A percentile compares a stretch with the other conserved stretches of the same genome.
Evolutionary conservation across 495 filamentous ascomycete genomes (phyloP).

Genomic region (Poronia punctata): DNA sequence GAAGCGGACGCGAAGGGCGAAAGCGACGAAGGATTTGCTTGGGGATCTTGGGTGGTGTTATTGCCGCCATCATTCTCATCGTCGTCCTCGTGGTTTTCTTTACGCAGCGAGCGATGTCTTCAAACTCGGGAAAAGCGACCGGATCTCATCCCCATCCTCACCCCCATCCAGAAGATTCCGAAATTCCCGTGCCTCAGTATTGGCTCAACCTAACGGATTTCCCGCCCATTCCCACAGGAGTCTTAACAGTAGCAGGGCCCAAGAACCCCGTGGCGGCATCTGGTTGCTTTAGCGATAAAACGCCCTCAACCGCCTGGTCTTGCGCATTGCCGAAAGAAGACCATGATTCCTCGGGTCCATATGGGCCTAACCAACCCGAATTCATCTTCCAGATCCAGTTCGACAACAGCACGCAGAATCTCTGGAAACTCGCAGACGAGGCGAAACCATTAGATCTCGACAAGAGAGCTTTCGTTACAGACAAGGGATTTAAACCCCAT

Average conservation of each 20-base stretch:
- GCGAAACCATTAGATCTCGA: neutral
- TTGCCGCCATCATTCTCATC: constrained; percentile 53
- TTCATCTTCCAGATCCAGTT: constrained; percentile 76
- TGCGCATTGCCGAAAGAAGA: constrained; percentile 74
- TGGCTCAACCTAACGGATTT: constrained; percentile 83
- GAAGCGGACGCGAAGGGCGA: constrained; percentile 54
- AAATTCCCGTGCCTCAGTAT: constrained; percentile 14
- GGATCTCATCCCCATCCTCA: constrained; percentile 18
- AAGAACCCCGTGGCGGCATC: constrained; percentile 49
- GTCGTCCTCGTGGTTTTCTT: constrained; percentile 56
- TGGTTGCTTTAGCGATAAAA: constrained; percentile 49
- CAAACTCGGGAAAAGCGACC: constrained; percentile 22
- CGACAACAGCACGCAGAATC: constrained; percentile 56
- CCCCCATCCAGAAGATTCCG: neutral
- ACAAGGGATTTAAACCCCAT: constrained; percentile 43
- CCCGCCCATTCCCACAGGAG: constrained; percentile 77
- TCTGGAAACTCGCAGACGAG: constrained; percentile 34
- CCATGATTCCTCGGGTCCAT: constrained; percentile 52
- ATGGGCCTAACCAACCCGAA: constrained; percentile 58
- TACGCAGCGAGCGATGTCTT: constrained; percentile 24
- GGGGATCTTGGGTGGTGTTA: constrained; percentile 42
- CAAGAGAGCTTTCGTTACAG: constrained; percentile 11
- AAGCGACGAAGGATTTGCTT: constrained; percentile 57
- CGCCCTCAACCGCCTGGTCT: constrained; percentile 67
- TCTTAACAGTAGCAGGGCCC: constrained; percentile 66